These are phyloP conservation scores for Arachis stenosperma DNA, from an alignment of 306 rosid species.

Conservation along the genomic window DNA sequence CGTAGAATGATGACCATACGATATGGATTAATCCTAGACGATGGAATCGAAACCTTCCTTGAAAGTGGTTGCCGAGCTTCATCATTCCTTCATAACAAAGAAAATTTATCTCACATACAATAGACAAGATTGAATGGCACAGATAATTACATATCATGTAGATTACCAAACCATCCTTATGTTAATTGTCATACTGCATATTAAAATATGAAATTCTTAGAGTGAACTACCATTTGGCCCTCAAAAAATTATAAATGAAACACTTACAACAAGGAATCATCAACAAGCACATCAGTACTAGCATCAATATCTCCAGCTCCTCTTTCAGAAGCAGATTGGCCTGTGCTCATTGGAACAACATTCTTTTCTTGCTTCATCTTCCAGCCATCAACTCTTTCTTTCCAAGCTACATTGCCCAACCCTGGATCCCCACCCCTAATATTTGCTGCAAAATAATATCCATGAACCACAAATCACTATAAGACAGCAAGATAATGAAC, in stretches of 20 bases:
- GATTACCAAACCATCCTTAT: not conserved
- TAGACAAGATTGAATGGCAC: not conserved
- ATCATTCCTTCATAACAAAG: conserved; percentile 68
- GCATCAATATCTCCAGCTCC: conserved; percentile 94
- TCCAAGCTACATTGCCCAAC: conserved; percentile 92
- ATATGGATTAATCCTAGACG: conserved; percentile 91
- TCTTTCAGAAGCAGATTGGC: conserved; percentile 84
- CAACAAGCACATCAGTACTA: conserved; percentile 76
- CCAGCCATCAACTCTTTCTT: conserved; percentile 99
- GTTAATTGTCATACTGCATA: too few relatives aligned
- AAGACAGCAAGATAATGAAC: conserved; percentile 25
- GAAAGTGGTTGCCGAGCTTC: conserved; percentile 98
- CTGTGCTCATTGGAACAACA: conserved; percentile 82
- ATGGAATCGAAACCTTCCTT: conserved; percentile 91
- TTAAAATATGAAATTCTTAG: too few relatives aligned
- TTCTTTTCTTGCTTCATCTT: conserved; percentile 95
- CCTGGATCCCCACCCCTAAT: conserved; percentile 76
- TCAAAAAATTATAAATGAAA: not conserved
- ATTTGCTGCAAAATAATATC: conserved; percentile 60
- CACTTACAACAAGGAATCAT: conserved; percentile 84
- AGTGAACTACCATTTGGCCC: too few relatives aligned
- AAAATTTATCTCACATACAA: not conserved
- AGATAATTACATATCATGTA: not conserved
- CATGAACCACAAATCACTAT: conserved; percentile 39
- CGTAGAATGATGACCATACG: conserved; percentile 94